Evolutionary conservation across 192 early-diverging fungal genomes (phyloP).

Genomic region (Podila verticillata): DNA sequence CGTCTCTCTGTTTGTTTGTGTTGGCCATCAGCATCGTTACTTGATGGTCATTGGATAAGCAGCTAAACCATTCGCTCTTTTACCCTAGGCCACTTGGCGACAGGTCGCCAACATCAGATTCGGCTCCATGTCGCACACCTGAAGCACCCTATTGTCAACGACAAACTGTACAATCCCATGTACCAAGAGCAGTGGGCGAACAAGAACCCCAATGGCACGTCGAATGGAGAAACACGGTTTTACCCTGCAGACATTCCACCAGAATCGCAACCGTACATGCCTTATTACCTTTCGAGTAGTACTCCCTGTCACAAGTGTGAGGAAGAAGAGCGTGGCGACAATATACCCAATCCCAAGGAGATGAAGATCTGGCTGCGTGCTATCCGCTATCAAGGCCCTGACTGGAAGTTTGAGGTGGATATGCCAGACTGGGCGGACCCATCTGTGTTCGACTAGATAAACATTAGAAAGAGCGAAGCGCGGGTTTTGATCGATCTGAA

Average conservation of each 20-base stretch:
- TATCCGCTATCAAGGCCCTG: constrained; percentile 38
- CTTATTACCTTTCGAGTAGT: constrained; percentile 22
- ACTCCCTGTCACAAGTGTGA: constrained; percentile 44
- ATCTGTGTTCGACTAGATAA: constrained; percentile 15
- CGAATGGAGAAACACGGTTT: constrained; percentile 32
- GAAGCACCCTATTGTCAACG: constrained; percentile 36
- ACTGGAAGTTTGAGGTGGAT: constrained; percentile 50
- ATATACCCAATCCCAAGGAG: constrained; percentile 22
- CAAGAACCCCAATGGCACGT: neutral
- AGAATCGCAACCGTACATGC: constrained; percentile 43
- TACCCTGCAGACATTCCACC: constrained; percentile 36
- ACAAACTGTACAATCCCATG: constrained; percentile 35
- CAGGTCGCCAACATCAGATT: constrained; percentile 49
- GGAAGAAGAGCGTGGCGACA: constrained; percentile 13
- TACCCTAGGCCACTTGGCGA: constrained; percentile 17
- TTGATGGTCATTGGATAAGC: neutral
- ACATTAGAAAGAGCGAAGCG: neutral
- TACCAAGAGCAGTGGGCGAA: constrained; percentile 1
- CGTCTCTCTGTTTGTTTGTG: neutral
- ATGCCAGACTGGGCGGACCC: constrained; percentile 47
- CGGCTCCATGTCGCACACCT: constrained; percentile 37
- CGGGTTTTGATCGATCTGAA: no score
- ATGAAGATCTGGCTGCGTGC: constrained; percentile 52
- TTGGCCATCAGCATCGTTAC: no score
- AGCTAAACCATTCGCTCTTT: neutral